These are phyloP conservation scores for Acorus gramineus DNA, from an alignment of 106 monocot species.

Conservation along the genomic window DNA sequence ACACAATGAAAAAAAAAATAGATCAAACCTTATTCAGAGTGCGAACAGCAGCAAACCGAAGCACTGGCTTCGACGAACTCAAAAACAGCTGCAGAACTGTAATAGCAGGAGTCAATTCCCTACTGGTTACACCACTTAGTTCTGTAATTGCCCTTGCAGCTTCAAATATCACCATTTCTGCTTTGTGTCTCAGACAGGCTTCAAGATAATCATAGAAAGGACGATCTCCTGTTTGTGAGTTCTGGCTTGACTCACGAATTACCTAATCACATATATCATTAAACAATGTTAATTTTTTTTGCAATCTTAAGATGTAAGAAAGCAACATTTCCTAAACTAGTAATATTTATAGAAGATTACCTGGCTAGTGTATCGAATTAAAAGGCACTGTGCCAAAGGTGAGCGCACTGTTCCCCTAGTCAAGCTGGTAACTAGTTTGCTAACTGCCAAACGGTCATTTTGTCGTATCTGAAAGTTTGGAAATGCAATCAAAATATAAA, in stretches of 20 bases:
- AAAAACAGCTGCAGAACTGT: conserved; percentile 95
- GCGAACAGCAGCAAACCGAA: conserved; percentile 96
- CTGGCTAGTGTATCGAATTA: conserved; percentile 92
- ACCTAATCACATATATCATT: conserved; percentile 31
- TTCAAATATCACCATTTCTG: conserved; percentile 98
- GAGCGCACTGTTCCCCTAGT: conserved; percentile 90
- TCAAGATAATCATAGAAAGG: conserved; percentile 93
- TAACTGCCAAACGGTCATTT: conserved; percentile 95
- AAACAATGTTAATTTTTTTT: too few species aligned
- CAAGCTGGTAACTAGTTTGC: conserved; percentile 86
- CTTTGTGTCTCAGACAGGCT: conserved; percentile 86
- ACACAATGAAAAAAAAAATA: background rate
- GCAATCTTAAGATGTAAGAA: too few species aligned
- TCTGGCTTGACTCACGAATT: conserved; percentile 57
- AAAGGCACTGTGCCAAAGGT: conserved; percentile 92
- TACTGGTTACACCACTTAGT: conserved; percentile 74
- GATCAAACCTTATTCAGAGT: conserved; percentile 84
- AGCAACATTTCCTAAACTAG: too few species aligned
- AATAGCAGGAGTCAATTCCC: conserved; percentile 93
- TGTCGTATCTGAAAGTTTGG: conserved; percentile 63
- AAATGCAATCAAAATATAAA: too few species aligned
- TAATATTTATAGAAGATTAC: conserved; percentile 16
- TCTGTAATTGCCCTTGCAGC: conserved; percentile 98
- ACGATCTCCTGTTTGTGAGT: conserved; percentile 73
- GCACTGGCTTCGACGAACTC: conserved; percentile 98